Conservation (phyloP, 306 rosid species). For the Spatholobus suberectus region DNA sequence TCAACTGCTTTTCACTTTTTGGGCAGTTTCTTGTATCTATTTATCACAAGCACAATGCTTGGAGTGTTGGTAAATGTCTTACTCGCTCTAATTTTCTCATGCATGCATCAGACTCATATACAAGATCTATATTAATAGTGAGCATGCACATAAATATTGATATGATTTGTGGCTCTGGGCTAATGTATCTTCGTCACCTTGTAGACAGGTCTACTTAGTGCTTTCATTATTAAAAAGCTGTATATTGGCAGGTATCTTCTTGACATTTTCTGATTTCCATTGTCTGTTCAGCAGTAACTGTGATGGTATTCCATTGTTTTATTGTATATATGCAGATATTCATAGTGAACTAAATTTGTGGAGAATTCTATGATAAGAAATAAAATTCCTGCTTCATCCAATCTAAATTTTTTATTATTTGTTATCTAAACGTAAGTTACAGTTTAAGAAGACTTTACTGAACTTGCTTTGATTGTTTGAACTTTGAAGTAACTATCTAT, state of each 20-base stretch:
- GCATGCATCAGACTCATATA: neutral
- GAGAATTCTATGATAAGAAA: neutral
- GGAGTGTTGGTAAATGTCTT: conserved; percentile 78
- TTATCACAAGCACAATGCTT: conserved; percentile 79
- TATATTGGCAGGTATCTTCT: conserved; percentile 85
- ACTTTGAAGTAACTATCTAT: conserved; percentile 21
- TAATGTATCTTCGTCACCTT: conserved; percentile 50
- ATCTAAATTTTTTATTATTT: neutral
- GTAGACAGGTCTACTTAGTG: conserved; percentile 94
- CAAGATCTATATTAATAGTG: neutral
- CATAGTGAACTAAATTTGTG: neutral
- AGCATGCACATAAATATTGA: conserved; percentile 14
- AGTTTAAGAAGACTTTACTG: conserved; percentile 2
- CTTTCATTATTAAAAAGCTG: conserved; percentile 83
- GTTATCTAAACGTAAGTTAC: neutral
- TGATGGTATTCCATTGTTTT: conserved; percentile 32
- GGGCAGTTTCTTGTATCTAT: conserved; percentile 85
- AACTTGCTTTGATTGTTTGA: conserved; percentile 34
- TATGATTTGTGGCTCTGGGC: conserved; percentile 32
- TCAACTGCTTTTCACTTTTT: conserved; percentile 63
- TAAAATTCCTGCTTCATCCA: conserved; percentile 7
- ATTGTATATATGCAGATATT: conserved; percentile 2
- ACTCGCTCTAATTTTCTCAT: conserved; percentile 30
- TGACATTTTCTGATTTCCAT: conserved; percentile 33
- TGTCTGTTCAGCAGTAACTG: conserved; percentile 9